Conservation (phyloP, 1,139 yeast species). For the Candida anutae region DNA sequence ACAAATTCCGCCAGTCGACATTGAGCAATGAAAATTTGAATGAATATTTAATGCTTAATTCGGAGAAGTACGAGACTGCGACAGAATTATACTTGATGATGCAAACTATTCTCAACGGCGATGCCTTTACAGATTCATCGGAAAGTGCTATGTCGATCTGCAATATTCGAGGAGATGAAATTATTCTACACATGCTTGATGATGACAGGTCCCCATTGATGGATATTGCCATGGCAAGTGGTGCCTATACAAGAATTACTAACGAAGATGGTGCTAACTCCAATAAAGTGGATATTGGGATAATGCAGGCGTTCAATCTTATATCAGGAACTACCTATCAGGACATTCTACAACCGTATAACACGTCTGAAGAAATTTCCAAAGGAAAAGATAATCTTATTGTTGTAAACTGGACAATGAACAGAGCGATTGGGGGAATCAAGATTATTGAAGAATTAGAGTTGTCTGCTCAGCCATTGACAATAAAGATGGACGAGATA, state of each 20-base stretch:
- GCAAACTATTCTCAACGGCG: slow-evolving; percentile 35
- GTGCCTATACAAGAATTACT: slow-evolving; percentile 40
- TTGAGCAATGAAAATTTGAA: slow-evolving; percentile 31
- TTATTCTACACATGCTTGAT: slow-evolving; percentile 36
- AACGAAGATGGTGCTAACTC: slow-evolving; percentile 38
- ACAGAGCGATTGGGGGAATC: slow-evolving; percentile 62
- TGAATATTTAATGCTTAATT: slow-evolving; percentile 22
- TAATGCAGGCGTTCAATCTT: slow-evolving; percentile 37
- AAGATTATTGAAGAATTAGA: slow-evolving; percentile 49
- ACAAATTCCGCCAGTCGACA: slow-evolving; percentile 27
- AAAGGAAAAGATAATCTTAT: slow-evolving; percentile 21
- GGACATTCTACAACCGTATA: slow-evolving; percentile 29
- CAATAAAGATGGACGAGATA: slow-evolving; percentile 50
- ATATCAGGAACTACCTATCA: slow-evolving; percentile 26
- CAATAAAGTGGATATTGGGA: slow-evolving; percentile 33
- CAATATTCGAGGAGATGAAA: slow-evolving; percentile 51
- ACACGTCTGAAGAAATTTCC: slow-evolving; percentile 8
- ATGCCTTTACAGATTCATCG: slow-evolving; percentile 15
- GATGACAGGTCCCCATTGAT: slow-evolving; percentile 36
- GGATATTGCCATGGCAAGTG: slow-evolving; percentile 33
- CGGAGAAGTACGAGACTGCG: slow-evolving; percentile 20
- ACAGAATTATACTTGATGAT: slow-evolving; percentile 32
- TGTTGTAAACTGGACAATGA: slow-evolving; percentile 54
- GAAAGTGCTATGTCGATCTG: slow-evolving; percentile 34
- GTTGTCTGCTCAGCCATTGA: slow-evolving; percentile 47